Evolutionary conservation across 805 yeast species (phyloP).

Genomic region (Candida maesae): DNA sequence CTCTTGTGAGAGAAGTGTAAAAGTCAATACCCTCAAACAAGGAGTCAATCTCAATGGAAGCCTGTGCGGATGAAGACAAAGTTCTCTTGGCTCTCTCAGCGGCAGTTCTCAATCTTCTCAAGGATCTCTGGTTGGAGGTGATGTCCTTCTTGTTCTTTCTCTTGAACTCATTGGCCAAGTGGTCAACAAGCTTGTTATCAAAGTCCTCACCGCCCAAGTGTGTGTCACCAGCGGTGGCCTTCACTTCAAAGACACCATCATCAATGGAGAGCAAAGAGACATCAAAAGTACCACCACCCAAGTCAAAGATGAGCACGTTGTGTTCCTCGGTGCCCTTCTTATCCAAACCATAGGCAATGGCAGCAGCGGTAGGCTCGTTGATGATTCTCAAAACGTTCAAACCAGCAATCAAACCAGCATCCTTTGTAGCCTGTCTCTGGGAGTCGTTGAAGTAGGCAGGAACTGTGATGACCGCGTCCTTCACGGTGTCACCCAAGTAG

Average conservation of each 20-base stretch:
- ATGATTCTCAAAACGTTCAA: constrained; percentile 22
- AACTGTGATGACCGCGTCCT: neutral
- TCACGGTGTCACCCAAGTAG: neutral
- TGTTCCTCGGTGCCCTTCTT: constrained; percentile 37
- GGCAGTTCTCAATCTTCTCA: constrained; percentile 98
- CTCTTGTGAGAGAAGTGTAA: constrained; percentile 97
- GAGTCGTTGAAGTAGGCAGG: constrained; percentile 24
- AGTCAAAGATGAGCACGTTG: neutral
- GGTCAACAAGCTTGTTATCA: constrained; percentile 93
- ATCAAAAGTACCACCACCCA: constrained; percentile 2
- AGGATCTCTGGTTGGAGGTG: constrained; percentile 90
- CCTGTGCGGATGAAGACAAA: constrained; percentile 93
- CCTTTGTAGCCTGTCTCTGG: constrained; percentile 23
- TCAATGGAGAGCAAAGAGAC: neutral
- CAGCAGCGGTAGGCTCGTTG: constrained; percentile 24
- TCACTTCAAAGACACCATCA: constrained; percentile 1
- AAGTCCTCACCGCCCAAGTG: constrained; percentile 99
- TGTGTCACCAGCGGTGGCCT: constrained; percentile 32
- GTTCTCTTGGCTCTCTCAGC: constrained; percentile 99
- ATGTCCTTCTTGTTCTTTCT: constrained; percentile 96
- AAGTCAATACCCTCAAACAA: constrained; percentile 95
- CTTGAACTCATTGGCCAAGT: constrained; percentile 93
- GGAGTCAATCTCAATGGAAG: constrained; percentile 95
- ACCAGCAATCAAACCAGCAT: constrained; percentile 21
- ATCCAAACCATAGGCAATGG: constrained; percentile 75